Evolutionary conservation across 345 rosid genomes (phyloP).

Genomic region (Jatropha curcas): DNA sequence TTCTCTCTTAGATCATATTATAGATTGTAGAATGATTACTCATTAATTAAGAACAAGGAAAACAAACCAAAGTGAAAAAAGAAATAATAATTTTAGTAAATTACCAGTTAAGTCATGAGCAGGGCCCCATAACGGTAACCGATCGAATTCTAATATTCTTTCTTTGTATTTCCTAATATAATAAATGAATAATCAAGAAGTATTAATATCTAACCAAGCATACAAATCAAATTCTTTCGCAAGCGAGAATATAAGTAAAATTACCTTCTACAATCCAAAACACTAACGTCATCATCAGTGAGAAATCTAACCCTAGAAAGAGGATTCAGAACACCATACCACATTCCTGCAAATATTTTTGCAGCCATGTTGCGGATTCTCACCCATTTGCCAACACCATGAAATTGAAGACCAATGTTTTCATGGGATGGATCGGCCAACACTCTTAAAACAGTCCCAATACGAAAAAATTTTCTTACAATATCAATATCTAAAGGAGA

Average conservation of each 20-base stretch:
- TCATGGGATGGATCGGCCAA: conserved; percentile 13
- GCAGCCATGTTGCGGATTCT: conserved; percentile 15
- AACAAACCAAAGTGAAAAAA: not conserved
- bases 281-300: conserved; percentile 13
- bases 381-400: conserved; percentile 18
- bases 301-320: conserved; percentile 19
- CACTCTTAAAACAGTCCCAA: conserved; percentile 24
- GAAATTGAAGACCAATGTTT: conserved; percentile 11
- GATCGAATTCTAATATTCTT: conserved; percentile 2
- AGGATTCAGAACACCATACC: conserved; percentile 12
- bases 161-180: conserved; percentile 10
- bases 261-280: conserved; percentile 10
- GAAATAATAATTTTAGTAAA: not conserved
- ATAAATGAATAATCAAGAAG: not conserved
- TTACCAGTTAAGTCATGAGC: conserved; percentile 14
- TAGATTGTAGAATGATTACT: not conserved
- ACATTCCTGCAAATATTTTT: conserved; percentile 11
- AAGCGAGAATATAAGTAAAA: not conserved
- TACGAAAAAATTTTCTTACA: not conserved
- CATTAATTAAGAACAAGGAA: not conserved
- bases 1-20: not conserved
- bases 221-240: not conserved
- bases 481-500: conserved; percentile 1
- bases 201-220: not conserved
- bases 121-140: not conserved